Evolutionary conservation across 176 grass and related monocot species (phyloP).

Genomic region (Cymbopogon citratus): DNA sequence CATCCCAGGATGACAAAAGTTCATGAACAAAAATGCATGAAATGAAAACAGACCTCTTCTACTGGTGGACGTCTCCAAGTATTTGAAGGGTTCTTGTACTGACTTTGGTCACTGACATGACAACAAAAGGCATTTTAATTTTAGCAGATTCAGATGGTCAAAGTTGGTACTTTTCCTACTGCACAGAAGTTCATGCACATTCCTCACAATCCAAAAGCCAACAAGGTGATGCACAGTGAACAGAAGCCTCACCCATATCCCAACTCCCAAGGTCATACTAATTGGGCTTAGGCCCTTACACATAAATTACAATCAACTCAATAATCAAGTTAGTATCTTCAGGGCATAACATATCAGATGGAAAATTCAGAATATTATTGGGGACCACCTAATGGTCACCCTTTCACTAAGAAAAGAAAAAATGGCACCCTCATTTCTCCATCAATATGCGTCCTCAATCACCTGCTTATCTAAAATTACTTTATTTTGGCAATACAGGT

Average conservation of each 20-base stretch:
- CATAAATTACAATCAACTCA: background rate
- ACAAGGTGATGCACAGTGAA: background rate
- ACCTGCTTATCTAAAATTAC: background rate
- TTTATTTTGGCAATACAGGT: background rate
- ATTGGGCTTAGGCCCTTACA: background rate
- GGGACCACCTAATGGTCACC: background rate
- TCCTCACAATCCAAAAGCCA: background rate
- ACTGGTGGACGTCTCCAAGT: constrained; percentile 64
- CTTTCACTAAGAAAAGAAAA: background rate
- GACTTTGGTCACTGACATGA: constrained; percentile 61
- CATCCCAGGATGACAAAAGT: background rate
- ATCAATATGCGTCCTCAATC: background rate
- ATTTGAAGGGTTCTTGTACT: constrained; percentile 65
- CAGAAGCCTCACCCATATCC: background rate
- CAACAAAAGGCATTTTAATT: background rate
- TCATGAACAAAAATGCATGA: background rate
- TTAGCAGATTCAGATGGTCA: constrained; percentile 1
- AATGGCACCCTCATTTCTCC: background rate
- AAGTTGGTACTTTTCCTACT: background rate
- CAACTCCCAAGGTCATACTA: background rate
- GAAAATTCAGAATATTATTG: background rate
- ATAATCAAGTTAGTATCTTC: background rate
- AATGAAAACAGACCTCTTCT: constrained; percentile 55
- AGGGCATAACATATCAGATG: background rate
- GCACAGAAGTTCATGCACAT: background rate